These are phyloP conservation scores for Haplosporangium sp. DNA, from an alignment of 371 early-diverging fungal species.

Conservation along the genomic window DNA sequence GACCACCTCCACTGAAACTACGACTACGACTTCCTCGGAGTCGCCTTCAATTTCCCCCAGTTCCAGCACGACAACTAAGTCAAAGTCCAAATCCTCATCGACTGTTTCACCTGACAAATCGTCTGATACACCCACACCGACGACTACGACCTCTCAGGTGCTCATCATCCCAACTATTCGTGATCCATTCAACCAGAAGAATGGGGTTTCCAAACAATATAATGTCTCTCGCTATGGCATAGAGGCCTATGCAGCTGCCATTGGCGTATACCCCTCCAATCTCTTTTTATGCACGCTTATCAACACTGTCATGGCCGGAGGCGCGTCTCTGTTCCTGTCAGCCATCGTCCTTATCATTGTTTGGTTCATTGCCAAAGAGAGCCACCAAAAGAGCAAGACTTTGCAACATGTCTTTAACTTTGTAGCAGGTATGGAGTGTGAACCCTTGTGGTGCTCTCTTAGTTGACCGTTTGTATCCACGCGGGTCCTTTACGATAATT, in stretches of 20 bases:
- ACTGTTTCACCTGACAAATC: background rate
- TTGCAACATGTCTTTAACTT: conserved; percentile 44
- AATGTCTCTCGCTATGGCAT: conserved; percentile 57
- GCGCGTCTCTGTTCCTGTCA: conserved; percentile 48
- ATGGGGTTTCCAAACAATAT: conserved; percentile 10
- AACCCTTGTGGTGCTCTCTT: background rate
- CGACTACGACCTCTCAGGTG: conserved; percentile 2
- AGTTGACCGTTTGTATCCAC: no score
- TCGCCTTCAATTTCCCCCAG: conserved; percentile 8
- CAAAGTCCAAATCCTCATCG: conserved; percentile 1
- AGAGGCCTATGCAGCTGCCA: conserved; percentile 57
- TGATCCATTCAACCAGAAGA: conserved; percentile 29
- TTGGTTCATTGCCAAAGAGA: conserved; percentile 30
- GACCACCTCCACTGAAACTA: background rate
- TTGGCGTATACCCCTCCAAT: conserved; percentile 57
- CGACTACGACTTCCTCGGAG: background rate
- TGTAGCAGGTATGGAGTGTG: conserved; percentile 30
- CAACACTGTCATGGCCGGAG: conserved; percentile 39
- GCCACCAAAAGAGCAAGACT: conserved; percentile 43
- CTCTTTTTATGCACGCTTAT: conserved; percentile 57
- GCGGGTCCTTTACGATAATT: background rate
- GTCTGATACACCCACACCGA: conserved; percentile 5
- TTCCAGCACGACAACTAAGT: conserved; percentile 6
- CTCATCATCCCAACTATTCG: conserved; percentile 24
- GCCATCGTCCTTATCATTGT: conserved; percentile 37